Percentiles rank a stretch among this genome's conserved stretches.
Conservation (phyloP, 495 filamentous ascomycete species). For the Aspergillus funiculosus region DNA sequence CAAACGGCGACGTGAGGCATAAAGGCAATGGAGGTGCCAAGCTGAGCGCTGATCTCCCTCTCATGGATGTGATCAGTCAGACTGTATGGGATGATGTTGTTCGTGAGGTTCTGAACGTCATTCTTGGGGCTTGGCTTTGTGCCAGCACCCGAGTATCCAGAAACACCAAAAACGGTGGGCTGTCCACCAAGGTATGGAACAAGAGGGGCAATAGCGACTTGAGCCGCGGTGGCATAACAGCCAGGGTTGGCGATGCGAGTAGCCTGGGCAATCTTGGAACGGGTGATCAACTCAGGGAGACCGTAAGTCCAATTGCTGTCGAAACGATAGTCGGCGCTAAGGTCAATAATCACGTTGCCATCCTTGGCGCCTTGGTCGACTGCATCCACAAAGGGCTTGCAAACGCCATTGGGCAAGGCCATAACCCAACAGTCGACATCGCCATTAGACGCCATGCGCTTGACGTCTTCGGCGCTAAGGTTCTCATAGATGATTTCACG, state of each 20-base stretch:
- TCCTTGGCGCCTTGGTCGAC: conserved; percentile 66
- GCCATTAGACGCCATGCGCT: conserved; percentile 82
- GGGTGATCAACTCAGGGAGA: conserved; percentile 79
- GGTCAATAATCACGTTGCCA: conserved; percentile 81
- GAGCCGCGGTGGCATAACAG: conserved; percentile 95
- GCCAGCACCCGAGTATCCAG: conserved; percentile 92
- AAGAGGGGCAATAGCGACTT: conserved; percentile 83
- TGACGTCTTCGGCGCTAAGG: conserved; percentile 80
- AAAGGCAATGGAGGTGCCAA: conserved; percentile 75
- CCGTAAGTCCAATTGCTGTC: conserved; percentile 90
- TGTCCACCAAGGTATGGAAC: conserved; percentile 70
- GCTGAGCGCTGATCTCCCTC: conserved; percentile 75
- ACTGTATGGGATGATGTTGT: conserved; percentile 91
- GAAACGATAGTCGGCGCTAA: conserved; percentile 95
- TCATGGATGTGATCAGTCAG: conserved; percentile 97
- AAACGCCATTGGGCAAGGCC: conserved; percentile 95
- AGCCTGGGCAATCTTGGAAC: conserved; percentile 71
- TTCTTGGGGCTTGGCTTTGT: conserved; percentile 97
- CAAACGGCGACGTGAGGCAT: conserved; percentile 92
- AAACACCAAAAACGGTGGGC: conserved; percentile 88
- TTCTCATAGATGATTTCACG: conserved; percentile 93
- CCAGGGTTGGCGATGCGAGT: conserved; percentile 91
- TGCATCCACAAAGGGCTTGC: conserved; percentile 92
- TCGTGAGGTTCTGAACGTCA: conserved; percentile 76
- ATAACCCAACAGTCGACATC: conserved; percentile 98